phyloP scores from a whole-genome alignment of 129 eudicot species.

The Heracleum sosnowskyi region DNA sequence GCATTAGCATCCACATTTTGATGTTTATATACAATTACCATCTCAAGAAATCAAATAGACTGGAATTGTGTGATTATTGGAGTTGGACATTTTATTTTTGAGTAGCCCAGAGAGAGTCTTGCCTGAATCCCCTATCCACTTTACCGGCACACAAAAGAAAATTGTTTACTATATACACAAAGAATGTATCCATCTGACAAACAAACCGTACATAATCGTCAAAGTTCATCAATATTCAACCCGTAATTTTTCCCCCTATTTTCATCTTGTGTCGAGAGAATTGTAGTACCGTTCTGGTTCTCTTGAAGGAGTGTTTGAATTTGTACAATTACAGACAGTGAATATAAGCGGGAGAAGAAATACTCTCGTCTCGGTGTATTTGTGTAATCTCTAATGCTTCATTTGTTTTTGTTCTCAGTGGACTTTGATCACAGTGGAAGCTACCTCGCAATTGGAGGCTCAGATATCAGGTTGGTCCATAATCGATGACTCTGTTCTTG shows the following conservation, averaged over 20 bases:
- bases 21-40: neutral
- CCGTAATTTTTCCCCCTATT: neutral
- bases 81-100: neutral
- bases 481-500: neutral
- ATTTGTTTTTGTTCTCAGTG: conserved; percentile 38
- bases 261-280: neutral
- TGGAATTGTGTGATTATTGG: neutral
- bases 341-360: neutral
- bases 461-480: conserved; percentile 72
- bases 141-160: neutral
- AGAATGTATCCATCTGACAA: neutral
- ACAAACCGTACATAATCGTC: neutral
- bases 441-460: conserved; percentile 85
- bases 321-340: neutral
- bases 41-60: neutral
- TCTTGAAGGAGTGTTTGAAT: neutral
- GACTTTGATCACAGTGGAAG: conserved; percentile 96
- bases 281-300: neutral
- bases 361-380: neutral
- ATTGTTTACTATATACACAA: neutral
- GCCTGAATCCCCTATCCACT: neutral
- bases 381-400: neutral
- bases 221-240: neutral
- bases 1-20: neutral
- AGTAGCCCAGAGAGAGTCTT: neutral